These are phyloP conservation scores for Termitomyces sp. DNA, from an alignment of 768 basidiomycete species.

Conservation along the genomic window DNA sequence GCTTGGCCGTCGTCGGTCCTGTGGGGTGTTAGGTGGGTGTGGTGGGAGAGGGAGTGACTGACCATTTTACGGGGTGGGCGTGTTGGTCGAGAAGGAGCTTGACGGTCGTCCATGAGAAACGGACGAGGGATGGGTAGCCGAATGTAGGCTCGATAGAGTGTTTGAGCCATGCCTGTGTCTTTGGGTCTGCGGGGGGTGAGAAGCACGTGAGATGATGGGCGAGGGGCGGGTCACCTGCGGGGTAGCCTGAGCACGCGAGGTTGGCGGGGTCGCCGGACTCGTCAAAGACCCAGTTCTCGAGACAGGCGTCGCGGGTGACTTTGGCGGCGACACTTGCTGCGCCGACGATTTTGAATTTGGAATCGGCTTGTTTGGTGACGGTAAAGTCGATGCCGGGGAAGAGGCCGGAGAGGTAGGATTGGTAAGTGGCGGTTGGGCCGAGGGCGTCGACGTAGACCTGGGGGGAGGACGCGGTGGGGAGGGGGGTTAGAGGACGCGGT, in stretches of 20 bases:
- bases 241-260: conserved; percentile 67
- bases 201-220: no score
- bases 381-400: conserved; percentile 88
- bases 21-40: not conserved
- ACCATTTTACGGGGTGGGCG: conserved; percentile 83
- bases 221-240: conserved; percentile 76
- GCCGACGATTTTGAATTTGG: conserved; percentile 94
- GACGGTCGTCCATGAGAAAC: conserved; percentile 96
- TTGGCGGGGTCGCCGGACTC: conserved; percentile 32
- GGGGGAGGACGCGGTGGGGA: not conserved
- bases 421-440: conserved; percentile 81
- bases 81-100: conserved; percentile 79
- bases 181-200: conserved; percentile 58
- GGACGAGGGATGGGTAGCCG: conserved; percentile 83
- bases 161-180: conserved; percentile 84
- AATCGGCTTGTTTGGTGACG: conserved; percentile 89
- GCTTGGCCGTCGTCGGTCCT: conserved; percentile 87
- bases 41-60: conserved; percentile 1
- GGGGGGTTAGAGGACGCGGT: not conserved
- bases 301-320: conserved; percentile 87
- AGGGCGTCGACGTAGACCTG: conserved; percentile 95
- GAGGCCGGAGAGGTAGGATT: conserved; percentile 69
- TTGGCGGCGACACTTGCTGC: conserved; percentile 99
- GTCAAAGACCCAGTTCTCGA: conserved; percentile 82
- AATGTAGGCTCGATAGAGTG: conserved; percentile 78